Conservation (phyloP, 257 asterid genomes). For the Eucommia ulmoides region DNA sequence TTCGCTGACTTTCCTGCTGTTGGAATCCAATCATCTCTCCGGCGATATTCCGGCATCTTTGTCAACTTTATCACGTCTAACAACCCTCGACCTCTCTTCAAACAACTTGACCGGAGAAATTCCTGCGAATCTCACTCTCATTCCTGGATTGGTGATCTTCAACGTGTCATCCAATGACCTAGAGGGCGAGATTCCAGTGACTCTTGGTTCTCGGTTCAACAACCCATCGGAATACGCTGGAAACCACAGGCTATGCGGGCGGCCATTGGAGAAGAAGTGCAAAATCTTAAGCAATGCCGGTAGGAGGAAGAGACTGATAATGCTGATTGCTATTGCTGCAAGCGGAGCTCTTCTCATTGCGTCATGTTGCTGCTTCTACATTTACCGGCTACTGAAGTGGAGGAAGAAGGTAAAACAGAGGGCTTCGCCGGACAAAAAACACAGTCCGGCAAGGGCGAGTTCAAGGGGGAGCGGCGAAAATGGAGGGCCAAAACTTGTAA, state of each 20-base stretch:
- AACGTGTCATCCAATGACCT: slow-evolving; percentile 47
- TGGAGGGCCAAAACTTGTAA: slow-evolving; percentile 50
- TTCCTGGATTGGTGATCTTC: slow-evolving; percentile 29
- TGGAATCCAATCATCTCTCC: slow-evolving; percentile 33
- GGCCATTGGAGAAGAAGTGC: slow-evolving; percentile 40
- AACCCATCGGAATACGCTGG: slow-evolving; percentile 32
- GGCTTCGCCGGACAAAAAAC: slow-evolving; percentile 44
- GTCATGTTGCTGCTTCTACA: slow-evolving; percentile 63
- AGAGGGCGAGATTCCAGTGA: slow-evolving; percentile 46
- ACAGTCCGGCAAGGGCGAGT: slow-evolving; percentile 57
- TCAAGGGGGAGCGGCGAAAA: slow-evolving; percentile 50
- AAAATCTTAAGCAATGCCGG: slow-evolving; percentile 16
- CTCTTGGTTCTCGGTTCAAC: slow-evolving; percentile 36
- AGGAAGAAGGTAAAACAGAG: slow-evolving; percentile 45
- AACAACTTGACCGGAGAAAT: slow-evolving; percentile 40
- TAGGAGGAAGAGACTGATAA: slow-evolving; percentile 36
- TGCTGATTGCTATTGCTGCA: slow-evolving; percentile 54
- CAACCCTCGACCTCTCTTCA: slow-evolving; percentile 21
- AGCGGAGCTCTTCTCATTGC: slow-evolving; percentile 44
- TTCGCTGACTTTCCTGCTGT: slow-evolving; percentile 26
- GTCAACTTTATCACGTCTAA: slow-evolving; percentile 19
- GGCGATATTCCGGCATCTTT: slow-evolving; percentile 27
- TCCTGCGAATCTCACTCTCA: slow-evolving; percentile 38
- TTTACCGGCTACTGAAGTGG: slow-evolving; percentile 57
- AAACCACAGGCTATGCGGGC: slow-evolving; percentile 50